These are phyloP conservation scores for Boletus pseudopeckii DNA, from an alignment of 768 basidiomycete species.

Conservation along the genomic window DNA sequence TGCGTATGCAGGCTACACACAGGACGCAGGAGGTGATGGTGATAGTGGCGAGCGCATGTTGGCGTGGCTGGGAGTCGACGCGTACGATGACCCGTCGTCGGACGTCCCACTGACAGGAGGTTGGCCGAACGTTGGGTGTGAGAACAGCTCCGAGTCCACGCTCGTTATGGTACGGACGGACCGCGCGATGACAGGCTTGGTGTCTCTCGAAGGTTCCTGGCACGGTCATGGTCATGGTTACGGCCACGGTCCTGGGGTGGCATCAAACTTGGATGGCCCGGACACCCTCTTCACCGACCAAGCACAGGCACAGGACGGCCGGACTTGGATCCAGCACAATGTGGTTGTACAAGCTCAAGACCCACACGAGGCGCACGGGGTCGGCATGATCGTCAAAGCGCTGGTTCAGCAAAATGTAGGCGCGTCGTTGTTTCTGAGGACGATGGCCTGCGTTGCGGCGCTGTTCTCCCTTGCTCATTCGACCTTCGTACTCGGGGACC, in stretches of 20 bases:
- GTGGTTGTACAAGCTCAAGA: not conserved
- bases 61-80: no score
- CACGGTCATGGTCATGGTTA: no score
- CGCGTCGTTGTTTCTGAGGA: constrained; percentile 8
- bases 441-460: not conserved
- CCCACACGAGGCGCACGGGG: constrained; percentile 14
- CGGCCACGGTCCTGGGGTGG: not conserved
- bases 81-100: no score
- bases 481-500: not conserved
- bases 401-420: constrained; percentile 13
- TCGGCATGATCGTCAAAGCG: constrained; percentile 18
- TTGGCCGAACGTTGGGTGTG: no score
- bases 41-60: no score
- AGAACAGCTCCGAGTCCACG: no score
- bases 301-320: not conserved
- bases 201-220: no score
- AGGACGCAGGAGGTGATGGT: no score
- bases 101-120: no score
- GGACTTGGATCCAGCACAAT: not conserved
- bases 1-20: no score
- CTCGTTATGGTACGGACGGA: no score
- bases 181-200: no score
- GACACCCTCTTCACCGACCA: not conserved
- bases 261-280: not conserved
- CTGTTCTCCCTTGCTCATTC: constrained; percentile 5